Percentiles rank a stretch among this genome's conserved stretches.
phyloP scores from a whole-genome alignment of 1,284 basidiomycete genomes.

The Ustilago loliicola region DNA sequence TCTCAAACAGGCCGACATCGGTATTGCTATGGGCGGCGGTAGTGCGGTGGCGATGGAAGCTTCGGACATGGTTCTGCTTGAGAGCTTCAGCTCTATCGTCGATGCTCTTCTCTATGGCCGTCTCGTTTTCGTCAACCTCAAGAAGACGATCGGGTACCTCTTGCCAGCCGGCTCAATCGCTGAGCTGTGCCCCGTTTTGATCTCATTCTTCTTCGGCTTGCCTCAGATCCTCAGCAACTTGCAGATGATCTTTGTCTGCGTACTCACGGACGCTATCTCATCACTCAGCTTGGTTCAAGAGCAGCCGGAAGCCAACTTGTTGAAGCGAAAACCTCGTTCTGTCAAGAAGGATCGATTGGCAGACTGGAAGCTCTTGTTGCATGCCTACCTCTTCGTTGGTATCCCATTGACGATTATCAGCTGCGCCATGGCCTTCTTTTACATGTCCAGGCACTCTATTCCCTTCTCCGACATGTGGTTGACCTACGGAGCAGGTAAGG shows the following conservation, averaged over 20 bases:
- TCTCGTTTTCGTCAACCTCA: constrained; percentile 80
- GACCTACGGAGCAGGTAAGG: constrained; percentile 73
- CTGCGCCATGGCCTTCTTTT: constrained; percentile 72
- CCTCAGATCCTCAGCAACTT: constrained; percentile 75
- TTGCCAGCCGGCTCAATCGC: constrained; percentile 74
- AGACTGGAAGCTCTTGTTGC: constrained; percentile 75
- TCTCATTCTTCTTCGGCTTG: constrained; percentile 73
- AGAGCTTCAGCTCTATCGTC: constrained; percentile 54
- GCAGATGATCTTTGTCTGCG: constrained; percentile 72
- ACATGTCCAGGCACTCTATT: constrained; percentile 68
- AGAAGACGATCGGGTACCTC: constrained; percentile 71
- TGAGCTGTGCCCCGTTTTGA: constrained; percentile 78
- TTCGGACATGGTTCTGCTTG: constrained; percentile 57
- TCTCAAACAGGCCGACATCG: constrained; percentile 72
- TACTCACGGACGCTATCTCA: constrained; percentile 72
- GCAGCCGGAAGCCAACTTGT: constrained; percentile 74
- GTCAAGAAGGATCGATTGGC: constrained; percentile 74
- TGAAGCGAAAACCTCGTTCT: constrained; percentile 74
- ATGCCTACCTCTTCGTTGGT: constrained; percentile 78
- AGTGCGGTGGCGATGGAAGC: constrained; percentile 70
- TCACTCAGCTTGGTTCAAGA: constrained; percentile 76
- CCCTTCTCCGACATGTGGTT: constrained; percentile 72
- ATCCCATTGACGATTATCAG: constrained; percentile 75
- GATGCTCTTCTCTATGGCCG: constrained; percentile 72
- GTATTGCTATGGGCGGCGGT: constrained; percentile 73